Percentiles rank a stretch among this genome's conserved stretches.
Conservation (phyloP, 1,284 basidiomycete genomes). For the Mycena sp. region DNA sequence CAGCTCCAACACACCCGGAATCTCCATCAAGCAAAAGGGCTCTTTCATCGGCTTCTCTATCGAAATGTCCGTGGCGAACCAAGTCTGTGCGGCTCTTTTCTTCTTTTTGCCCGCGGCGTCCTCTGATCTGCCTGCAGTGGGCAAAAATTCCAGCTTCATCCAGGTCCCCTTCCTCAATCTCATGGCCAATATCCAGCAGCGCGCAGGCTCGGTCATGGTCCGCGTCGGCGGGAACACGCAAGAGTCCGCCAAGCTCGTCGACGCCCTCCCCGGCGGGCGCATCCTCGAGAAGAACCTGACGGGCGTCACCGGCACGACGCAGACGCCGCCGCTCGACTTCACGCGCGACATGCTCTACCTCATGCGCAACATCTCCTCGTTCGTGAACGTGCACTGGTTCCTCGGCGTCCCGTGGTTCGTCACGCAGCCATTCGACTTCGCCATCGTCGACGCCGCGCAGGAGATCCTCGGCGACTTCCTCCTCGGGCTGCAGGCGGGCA, state of each 20-base stretch:
- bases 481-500: constrained; percentile 69
- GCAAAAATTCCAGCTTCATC: constrained; percentile 59
- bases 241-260: constrained; percentile 59
- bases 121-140: constrained; percentile 53
- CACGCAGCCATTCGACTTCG: constrained; percentile 57
- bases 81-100: constrained; percentile 61
- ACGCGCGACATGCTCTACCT: constrained; percentile 66
- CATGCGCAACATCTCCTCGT: constrained; percentile 62
- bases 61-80: constrained; percentile 74
- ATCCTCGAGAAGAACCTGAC: constrained; percentile 55
- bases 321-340: constrained; percentile 67
- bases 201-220: constrained; percentile 64
- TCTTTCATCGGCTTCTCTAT: constrained; percentile 75
- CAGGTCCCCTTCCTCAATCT: constrained; percentile 77
- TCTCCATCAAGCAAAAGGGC: constrained; percentile 60
- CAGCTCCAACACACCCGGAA: constrained; percentile 43
- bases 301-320: constrained; percentile 44
- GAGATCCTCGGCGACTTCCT: constrained; percentile 65
- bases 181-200: constrained; percentile 69
- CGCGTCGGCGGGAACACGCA: constrained; percentile 84
- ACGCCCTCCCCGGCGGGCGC: constrained; percentile 55
- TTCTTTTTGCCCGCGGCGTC: not conserved
- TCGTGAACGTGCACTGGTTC: constrained; percentile 68
- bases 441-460: constrained; percentile 55
- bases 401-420: constrained; percentile 66